Conservation (phyloP, 306 rosid genomes). For the Pueraria montana region DNA sequence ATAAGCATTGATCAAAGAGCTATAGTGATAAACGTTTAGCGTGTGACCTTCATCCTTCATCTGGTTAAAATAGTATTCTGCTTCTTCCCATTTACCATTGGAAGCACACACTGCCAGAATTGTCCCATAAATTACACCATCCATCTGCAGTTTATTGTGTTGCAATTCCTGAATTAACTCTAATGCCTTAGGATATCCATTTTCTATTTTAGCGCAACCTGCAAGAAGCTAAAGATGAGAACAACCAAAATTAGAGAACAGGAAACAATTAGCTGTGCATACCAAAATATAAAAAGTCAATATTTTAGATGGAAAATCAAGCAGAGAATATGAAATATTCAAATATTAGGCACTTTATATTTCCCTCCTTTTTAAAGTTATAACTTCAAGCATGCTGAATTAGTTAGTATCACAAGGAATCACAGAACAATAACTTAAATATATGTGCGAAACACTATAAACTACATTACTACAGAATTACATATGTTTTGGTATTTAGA, state of each 20-base stretch:
- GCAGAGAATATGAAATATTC: neutral
- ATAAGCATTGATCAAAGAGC: conserved; percentile 91
- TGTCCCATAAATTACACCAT: conserved; percentile 82
- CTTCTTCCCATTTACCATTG: conserved; percentile 78
- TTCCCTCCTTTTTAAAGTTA: neutral
- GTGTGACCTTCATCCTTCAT: conserved; percentile 83
- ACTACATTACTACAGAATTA: neutral
- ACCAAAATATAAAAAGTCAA: neutral
- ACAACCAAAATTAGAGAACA: conserved; percentile 42
- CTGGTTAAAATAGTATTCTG: conserved; percentile 76
- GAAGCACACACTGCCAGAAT: conserved; percentile 92
- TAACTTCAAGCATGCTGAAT: conserved; percentile 8
- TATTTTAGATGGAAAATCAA: conserved; percentile 27
- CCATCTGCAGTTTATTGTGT: conserved; percentile 68
- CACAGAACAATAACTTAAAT: neutral
- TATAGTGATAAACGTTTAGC: conserved; percentile 82
- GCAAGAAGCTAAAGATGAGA: conserved; percentile 73
- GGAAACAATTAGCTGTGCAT: neutral
- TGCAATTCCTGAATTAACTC: conserved; percentile 82
- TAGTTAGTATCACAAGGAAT: neutral
- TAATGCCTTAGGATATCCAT: conserved; percentile 80
- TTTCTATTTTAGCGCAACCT: conserved; percentile 78
- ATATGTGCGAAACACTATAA: neutral
- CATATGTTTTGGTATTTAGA: neutral
- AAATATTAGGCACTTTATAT: neutral